These are phyloP conservation scores for Athelia sp. DNA, from an alignment of 1,284 basidiomycete genomes.

Conservation along the genomic window DNA sequence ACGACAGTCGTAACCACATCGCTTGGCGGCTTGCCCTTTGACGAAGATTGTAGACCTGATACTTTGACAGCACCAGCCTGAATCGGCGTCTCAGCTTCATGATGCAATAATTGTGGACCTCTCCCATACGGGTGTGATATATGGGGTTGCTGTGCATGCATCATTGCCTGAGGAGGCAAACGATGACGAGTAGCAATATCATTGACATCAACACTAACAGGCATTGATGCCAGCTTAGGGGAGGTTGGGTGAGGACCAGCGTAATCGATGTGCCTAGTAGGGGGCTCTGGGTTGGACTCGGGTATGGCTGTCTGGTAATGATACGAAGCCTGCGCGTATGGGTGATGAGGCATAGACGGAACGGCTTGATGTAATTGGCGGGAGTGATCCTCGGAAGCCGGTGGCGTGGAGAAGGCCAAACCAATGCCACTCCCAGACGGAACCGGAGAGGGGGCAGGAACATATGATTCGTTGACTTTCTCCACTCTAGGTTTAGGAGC, in stretches of 20 bases:
- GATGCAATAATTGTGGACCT: not conserved
- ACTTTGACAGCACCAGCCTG: too few species aligned
- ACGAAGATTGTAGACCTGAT: too few species aligned
- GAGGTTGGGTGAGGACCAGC: slow-evolving; percentile 42
- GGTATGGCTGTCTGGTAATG: slow-evolving; percentile 9
- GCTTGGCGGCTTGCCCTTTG: too few species aligned
- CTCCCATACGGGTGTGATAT: slow-evolving; percentile 29
- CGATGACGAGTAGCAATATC: slow-evolving; percentile 43
- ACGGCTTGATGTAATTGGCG: slow-evolving; percentile 27
- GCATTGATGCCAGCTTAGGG: slow-evolving; percentile 15
- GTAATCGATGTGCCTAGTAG: slow-evolving; percentile 31
- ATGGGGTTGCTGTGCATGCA: slow-evolving; percentile 2
- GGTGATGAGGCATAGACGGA: slow-evolving; percentile 41
- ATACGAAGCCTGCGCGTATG: slow-evolving; percentile 47
- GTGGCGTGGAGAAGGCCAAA: slow-evolving; percentile 63
- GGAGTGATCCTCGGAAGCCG: slow-evolving; percentile 29
- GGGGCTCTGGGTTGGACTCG: slow-evolving; percentile 5
- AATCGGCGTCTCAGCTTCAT: too few species aligned
- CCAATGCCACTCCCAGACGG: slow-evolving; percentile 39
- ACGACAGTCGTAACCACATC: too few species aligned
- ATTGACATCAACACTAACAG: slow-evolving; percentile 16
- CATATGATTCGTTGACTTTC: not conserved
- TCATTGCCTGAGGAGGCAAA: slow-evolving; percentile 41
- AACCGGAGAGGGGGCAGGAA: slow-evolving; percentile 10
- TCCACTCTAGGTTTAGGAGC: not conserved